phyloP scores from a whole-genome alignment of 106 monocot species.

The Allium fistulosum region DNA sequence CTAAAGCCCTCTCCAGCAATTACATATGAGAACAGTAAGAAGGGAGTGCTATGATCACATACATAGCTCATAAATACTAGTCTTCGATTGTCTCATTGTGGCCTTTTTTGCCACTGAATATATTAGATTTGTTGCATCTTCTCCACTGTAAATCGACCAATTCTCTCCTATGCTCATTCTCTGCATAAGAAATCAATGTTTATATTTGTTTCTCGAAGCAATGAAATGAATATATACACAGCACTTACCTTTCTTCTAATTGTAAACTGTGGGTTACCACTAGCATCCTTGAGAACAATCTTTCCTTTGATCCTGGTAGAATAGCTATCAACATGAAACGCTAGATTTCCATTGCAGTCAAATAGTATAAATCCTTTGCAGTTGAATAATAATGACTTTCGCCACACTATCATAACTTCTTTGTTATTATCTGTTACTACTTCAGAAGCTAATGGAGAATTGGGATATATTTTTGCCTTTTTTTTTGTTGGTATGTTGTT shows the following conservation, averaged over 20 bases:
- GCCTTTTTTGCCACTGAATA: too few species aligned
- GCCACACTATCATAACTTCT: constrained; percentile 9
- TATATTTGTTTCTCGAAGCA: too few species aligned
- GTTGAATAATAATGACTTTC: constrained; percentile 16
- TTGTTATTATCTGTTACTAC: not conserved
- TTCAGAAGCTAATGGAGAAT: not conserved
- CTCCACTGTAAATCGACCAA: not conserved
- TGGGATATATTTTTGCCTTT: not conserved
- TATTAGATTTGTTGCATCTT: too few species aligned
- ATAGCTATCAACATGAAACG: constrained; percentile 17
- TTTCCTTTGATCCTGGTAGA: constrained; percentile 5
- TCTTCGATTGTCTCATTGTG: too few species aligned
- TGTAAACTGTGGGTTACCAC: constrained; percentile 3
- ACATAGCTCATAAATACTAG: too few species aligned
- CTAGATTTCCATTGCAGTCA: constrained; percentile 7
- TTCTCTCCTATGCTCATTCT: constrained; percentile 39
- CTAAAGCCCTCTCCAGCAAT: too few species aligned
- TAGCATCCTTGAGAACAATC: constrained; percentile 19
- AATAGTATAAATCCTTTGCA: constrained; percentile 18
- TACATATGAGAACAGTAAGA: too few species aligned
- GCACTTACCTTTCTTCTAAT: constrained; percentile 7
- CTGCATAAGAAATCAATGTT: constrained; percentile 10
- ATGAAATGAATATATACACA: too few species aligned
- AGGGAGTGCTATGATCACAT: too few species aligned
- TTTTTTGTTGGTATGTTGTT: too few species aligned